These are phyloP conservation scores for Cladosporium oxysporum DNA, from an alignment of 2,329 filamentous ascomycete genomes.

Conservation along the genomic window DNA sequence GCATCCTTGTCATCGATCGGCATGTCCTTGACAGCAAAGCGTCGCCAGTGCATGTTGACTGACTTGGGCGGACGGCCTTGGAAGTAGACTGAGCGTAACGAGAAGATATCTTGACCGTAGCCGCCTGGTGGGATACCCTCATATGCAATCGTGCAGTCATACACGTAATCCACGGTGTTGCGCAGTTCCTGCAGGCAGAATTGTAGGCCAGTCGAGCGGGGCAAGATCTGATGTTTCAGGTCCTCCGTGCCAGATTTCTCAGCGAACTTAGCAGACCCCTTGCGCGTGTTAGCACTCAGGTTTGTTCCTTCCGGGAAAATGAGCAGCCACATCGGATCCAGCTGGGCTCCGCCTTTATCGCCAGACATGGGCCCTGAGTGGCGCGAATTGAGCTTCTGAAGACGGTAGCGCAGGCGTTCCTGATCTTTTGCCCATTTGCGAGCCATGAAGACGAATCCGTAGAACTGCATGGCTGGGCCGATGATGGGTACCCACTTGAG, in stretches of 20 bases:
- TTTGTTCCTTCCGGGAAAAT: conserved; percentile 90
- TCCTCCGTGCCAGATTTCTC: conserved; percentile 71
- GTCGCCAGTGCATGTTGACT: conserved; percentile 95
- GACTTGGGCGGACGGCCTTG: conserved; percentile 87
- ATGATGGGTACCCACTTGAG: conserved; percentile 81
- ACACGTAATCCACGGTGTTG: conserved; percentile 75
- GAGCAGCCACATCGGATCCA: conserved; percentile 80
- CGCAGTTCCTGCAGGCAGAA: conserved; percentile 78
- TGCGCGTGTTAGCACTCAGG: conserved; percentile 69
- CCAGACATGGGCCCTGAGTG: conserved; percentile 42
- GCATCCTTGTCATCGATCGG: conserved; percentile 70
- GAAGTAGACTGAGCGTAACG: conserved; percentile 81
- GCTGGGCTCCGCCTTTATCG: conserved; percentile 28
- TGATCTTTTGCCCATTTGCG: conserved; percentile 83
- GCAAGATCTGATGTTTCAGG: conserved; percentile 70
- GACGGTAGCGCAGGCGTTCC: conserved; percentile 70
- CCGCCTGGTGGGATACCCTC: conserved; percentile 82
- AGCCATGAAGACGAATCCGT: conserved; percentile 90
- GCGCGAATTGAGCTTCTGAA: conserved; percentile 66
- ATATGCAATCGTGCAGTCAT: conserved; percentile 94
- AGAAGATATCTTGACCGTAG: conserved; percentile 86
- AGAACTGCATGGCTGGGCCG: conserved; percentile 81
- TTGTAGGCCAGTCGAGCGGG: conserved; percentile 76
- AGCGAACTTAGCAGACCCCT: conserved; percentile 72
- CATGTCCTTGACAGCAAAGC: conserved; percentile 77